A percentile compares a stretch with the other conserved stretches of the same genome.
Evolutionary conservation across 2,329 filamentous ascomycete genomes (phyloP).

Genomic region (Pseudocercospora crystallina): DNA sequence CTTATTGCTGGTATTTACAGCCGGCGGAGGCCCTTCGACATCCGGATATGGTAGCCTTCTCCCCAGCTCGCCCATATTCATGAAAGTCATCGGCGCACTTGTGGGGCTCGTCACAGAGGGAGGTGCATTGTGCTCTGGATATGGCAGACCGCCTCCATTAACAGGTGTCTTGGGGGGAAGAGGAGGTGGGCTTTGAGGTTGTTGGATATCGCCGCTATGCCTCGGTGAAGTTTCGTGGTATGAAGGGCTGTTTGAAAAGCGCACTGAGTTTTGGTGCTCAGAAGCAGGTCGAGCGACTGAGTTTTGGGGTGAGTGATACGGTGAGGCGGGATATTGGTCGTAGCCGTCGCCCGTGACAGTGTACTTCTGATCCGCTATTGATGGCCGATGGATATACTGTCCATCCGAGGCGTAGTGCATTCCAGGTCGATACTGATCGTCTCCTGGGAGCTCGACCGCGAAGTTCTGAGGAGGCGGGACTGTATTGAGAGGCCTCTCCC

Average conservation of each 20-base stretch:
- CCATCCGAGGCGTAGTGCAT: slow-evolving; percentile 38
- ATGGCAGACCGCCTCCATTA: slow-evolving; percentile 22
- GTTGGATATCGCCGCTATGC: slow-evolving; percentile 22
- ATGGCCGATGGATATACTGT: slow-evolving; percentile 57
- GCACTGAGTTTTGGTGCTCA: slow-evolving; percentile 10
- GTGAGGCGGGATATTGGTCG: slow-evolving; percentile 16
- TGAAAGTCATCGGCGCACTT: slow-evolving; percentile 30
- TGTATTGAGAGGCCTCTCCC: slow-evolving; percentile 33
- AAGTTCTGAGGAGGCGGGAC: slow-evolving; percentile 41
- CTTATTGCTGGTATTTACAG: slow-evolving; percentile 82
- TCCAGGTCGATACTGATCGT: slow-evolving; percentile 39
- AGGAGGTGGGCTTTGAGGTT: slow-evolving; percentile 22
- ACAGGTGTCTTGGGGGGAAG: slow-evolving; percentile 32
- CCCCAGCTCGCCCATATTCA: slow-evolving; percentile 35
- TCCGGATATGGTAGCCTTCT: slow-evolving; percentile 71
- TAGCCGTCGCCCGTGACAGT: slow-evolving; percentile 17
- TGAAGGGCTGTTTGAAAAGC: slow-evolving; percentile 9
- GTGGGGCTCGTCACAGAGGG: slow-evolving; percentile 11
- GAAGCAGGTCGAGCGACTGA: slow-evolving; percentile 11
- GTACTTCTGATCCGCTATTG: slow-evolving; percentile 64
- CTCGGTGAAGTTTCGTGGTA: slow-evolving; percentile 17
- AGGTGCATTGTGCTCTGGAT: slow-evolving; percentile 20
- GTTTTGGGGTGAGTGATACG: slow-evolving; percentile 16
- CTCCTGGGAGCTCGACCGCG: slow-evolving; percentile 34
- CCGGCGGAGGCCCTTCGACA: slow-evolving; percentile 76